phyloP scores from a whole-genome alignment of 805 yeast species.

The Candida boidinii region DNA sequence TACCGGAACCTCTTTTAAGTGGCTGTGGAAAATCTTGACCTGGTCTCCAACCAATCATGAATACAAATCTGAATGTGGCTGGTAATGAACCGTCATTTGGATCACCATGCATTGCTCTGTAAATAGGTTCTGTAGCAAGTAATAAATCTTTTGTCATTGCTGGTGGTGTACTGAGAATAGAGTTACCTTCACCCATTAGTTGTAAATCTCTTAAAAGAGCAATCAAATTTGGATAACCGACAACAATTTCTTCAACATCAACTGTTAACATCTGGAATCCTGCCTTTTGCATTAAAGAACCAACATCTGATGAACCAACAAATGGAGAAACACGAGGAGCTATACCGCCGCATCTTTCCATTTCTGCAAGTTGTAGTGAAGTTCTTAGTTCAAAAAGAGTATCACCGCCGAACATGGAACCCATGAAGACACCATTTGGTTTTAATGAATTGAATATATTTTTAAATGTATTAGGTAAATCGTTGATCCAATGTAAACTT shows the following conservation, averaged over 20 bases:
- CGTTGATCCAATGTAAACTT: constrained; percentile 80
- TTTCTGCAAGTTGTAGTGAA: constrained; percentile 71
- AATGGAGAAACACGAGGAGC: constrained; percentile 78
- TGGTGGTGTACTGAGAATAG: constrained; percentile 29
- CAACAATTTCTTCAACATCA: constrained; percentile 76
- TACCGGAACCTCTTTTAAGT: constrained; percentile 62
- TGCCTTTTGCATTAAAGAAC: constrained; percentile 61
- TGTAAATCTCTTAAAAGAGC: constrained; percentile 65
- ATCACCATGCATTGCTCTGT: constrained; percentile 63
- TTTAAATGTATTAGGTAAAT: constrained; percentile 57
- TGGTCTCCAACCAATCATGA: constrained; percentile 87
- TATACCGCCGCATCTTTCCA: constrained; percentile 71
- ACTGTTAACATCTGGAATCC: constrained; percentile 75
- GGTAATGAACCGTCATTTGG: constrained; percentile 47
- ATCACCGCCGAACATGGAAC: constrained; percentile 77
- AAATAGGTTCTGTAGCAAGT: constrained; percentile 71
- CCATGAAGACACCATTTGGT: constrained; percentile 80
- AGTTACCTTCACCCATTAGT: constrained; percentile 79
- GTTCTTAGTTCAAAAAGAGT: constrained; percentile 79
- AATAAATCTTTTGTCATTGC: constrained; percentile 53
- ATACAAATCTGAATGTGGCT: constrained; percentile 69
- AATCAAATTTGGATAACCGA: constrained; percentile 65
- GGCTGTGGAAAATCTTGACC: constrained; percentile 65
- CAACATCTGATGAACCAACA: constrained; percentile 71
- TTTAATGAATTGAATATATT: constrained; percentile 50